Base-by-base conservation (phyloP, 768 basidiomycete species). In the Pholiota microspora region DNA sequence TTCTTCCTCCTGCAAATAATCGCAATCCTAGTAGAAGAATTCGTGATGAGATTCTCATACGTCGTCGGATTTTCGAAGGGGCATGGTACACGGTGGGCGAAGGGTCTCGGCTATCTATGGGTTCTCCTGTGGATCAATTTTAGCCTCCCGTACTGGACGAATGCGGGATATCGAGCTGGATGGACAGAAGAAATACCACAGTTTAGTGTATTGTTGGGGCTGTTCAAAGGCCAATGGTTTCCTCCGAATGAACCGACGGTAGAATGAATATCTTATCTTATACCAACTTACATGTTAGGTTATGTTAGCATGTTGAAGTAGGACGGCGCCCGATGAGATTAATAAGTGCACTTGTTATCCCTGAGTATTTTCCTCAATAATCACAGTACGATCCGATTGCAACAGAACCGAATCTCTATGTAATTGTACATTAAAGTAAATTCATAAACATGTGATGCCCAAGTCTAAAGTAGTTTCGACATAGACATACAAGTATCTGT, bases 131-230 rank as follows among this genome's bases (percentile, higher is more conserved):
- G 51, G 51, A 15, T 44, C 2, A 24, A 51, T 44, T 31, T 44
- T 15, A 51, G 38, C 18, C 51, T 51, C 12, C 51, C 51, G 4
- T 42, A 21, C 15, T 51, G 51, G 51, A 48, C 46, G n/a, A 21
- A n/a, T 6, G 16, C 31, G 24, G 46, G 46, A 25, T 51, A 42
- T n/a, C 40, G 49, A 24, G 48, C 38, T 6, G 45, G 45, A 23
- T 54, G 42, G 42, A 36, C 44, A 27, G 49, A 49, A 31, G 45
- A 50, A 23, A 50, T 54, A 3, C 56, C 56, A 1, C 40, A 54
- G 7, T 54, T 54, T 24, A 58, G 56, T 40, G 2, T 58, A 3
- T 35, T 58, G 3, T 34, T 58, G 34, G 56, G 56, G n/a, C 7
- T 58, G 7, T 49, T 38, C 40, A 45, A 25, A 29, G 56, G 56